phyloP scores from a whole-genome alignment of 2,329 filamentous ascomycete species.

The Penicillium sp. region DNA sequence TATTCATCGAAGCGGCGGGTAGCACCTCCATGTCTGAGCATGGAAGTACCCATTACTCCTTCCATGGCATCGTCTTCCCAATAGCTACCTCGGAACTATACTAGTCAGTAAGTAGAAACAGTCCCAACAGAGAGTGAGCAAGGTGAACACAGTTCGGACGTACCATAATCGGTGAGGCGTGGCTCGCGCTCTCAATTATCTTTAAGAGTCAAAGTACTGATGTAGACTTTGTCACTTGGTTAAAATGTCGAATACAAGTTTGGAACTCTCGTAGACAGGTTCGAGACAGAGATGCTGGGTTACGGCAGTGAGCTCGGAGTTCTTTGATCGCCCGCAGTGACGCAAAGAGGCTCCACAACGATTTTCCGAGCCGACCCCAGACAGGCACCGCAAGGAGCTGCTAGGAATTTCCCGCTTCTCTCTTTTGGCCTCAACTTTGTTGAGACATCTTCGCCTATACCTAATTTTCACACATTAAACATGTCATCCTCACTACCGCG shows the following conservation, averaged over 20 bases:
- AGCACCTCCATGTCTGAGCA: conserved; percentile 55
- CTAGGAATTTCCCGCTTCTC: not conserved
- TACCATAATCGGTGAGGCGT: conserved; percentile 30
- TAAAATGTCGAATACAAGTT: not conserved
- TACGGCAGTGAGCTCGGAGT: conserved; percentile 16
- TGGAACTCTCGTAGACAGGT: not conserved
- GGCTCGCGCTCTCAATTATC: not conserved
- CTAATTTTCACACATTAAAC: not conserved
- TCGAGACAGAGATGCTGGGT: not conserved
- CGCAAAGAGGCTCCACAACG: conserved; percentile 42
- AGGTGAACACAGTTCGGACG: conserved; percentile 12
- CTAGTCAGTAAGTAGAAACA: conserved; percentile 21
- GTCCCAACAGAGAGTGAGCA: not conserved
- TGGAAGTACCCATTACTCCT: conserved; percentile 58
- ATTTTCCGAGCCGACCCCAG: conserved; percentile 49
- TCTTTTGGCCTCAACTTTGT: not conserved
- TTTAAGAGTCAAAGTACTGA: not conserved
- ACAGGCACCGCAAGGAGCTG: conserved; percentile 21
- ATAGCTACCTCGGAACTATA: conserved; percentile 53
- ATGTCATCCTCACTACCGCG: conserved; percentile 71
- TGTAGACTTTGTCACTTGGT: not conserved
- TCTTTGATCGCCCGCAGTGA: conserved; percentile 37
- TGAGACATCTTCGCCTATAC: not conserved
- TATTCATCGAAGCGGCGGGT: conserved; percentile 94
- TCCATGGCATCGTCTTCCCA: conserved; percentile 59